Conservation (phyloP, 768 basidiomycete genomes). For the Cubamyces lactineus region DNA sequence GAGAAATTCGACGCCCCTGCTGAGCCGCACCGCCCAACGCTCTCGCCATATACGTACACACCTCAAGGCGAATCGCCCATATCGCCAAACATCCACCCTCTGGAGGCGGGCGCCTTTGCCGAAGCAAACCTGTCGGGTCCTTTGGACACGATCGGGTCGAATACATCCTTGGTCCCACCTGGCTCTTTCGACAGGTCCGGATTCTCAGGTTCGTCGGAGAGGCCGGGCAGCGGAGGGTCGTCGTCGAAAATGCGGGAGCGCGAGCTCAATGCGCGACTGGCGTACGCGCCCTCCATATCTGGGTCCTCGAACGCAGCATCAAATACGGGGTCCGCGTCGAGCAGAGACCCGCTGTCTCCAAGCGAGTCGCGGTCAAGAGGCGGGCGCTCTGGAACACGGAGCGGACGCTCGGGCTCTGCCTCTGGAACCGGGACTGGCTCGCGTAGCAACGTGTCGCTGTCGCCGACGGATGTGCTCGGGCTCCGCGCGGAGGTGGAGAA, state of each 20-base stretch:
- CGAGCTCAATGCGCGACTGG: slow-evolving; percentile 6
- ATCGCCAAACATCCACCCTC: background rate
- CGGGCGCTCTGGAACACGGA: no score
- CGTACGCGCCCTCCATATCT: slow-evolving; percentile 4
- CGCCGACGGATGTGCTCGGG: slow-evolving; percentile 27
- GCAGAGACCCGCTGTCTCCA: slow-evolving; percentile 13
- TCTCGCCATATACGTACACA: slow-evolving; percentile 6
- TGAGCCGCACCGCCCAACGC: slow-evolving; percentile 7
- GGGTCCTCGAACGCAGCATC: slow-evolving; percentile 6
- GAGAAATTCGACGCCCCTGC: slow-evolving; percentile 10
- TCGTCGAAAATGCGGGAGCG: slow-evolving; percentile 11
- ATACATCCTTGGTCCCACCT: background rate
- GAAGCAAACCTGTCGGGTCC: background rate
- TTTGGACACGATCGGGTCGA: background rate
- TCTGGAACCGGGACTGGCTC: background rate
- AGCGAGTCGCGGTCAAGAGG: background rate
- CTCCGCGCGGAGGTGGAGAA: slow-evolving; percentile 37
- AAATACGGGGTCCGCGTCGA: slow-evolving; percentile 9
- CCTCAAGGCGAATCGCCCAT: background rate
- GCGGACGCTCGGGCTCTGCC: no score
- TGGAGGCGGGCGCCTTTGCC: background rate
- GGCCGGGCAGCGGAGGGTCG: background rate
- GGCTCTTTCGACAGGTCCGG: background rate
- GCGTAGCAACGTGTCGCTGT: slow-evolving; percentile 14
- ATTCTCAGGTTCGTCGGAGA: no score